These are phyloP conservation scores for Cymbopogon citratus DNA, from an alignment of 176 grass and related monocot species.

Conservation along the genomic window DNA sequence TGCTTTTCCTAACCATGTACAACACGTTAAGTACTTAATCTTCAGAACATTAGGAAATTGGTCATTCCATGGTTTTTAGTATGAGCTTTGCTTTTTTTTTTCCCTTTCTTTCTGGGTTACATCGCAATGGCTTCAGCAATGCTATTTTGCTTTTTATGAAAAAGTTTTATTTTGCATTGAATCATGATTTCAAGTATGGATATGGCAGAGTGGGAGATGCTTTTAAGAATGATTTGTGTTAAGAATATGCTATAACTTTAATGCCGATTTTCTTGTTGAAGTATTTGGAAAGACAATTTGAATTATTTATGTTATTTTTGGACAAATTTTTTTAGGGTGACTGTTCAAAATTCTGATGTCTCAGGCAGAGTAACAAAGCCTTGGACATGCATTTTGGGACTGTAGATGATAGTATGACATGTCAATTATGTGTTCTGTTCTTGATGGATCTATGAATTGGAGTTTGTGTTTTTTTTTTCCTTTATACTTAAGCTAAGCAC, in stretches of 20 bases:
- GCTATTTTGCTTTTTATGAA: background rate
- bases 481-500: background rate
- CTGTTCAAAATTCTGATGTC: background rate
- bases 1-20: background rate
- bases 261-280: background rate
- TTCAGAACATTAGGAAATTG: background rate
- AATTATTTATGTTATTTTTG: background rate
- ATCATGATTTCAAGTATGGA: background rate
- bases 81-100: background rate
- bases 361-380: background rate
- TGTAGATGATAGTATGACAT: background rate
- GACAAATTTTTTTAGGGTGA: background rate
- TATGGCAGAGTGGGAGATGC: background rate
- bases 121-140: background rate
- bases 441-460: background rate
- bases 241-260: background rate
- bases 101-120: background rate
- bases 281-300: background rate
- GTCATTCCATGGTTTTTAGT: background rate
- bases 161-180: background rate
- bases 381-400: background rate
- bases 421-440: background rate
- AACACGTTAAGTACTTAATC: background rate
- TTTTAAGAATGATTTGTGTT: background rate
- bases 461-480: background rate